phyloP scores from a whole-genome alignment of 169 alveolate species.

The Cryptosporidium baileyi region DNA sequence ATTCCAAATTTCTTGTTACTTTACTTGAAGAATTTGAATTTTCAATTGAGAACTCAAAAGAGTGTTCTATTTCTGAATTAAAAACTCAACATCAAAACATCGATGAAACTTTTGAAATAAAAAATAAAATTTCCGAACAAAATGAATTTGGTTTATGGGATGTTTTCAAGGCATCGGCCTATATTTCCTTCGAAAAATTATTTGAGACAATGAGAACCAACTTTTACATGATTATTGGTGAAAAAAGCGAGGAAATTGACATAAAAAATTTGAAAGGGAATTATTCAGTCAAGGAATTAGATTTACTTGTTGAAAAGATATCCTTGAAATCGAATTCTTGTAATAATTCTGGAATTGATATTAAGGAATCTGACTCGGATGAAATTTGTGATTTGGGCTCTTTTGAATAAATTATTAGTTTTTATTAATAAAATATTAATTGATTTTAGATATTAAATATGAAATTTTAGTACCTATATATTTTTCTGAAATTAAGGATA shows the following conservation, averaged over 20 bases:
- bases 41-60: no score
- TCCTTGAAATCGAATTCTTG: not conserved
- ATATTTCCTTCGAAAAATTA: constrained; percentile 11
- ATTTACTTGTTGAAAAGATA: constrained; percentile 37
- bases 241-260: not conserved
- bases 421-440: not conserved
- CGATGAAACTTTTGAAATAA: not conserved
- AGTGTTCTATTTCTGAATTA: not conserved
- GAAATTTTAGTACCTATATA: constrained; percentile 16
- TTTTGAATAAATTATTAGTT: not conserved
- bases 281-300: constrained; percentile 33
- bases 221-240: not conserved
- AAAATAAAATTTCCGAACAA: not conserved
- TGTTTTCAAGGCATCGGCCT: constrained; percentile 42
- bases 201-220: not conserved
- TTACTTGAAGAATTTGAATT: constrained; percentile 16
- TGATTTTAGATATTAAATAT: not conserved
- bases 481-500: constrained; percentile 26
- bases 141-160: constrained; percentile 48
- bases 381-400: constrained; percentile 48
- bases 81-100: not conserved
- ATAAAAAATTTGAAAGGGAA: constrained; percentile 3
- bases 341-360: not conserved
- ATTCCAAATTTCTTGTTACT: not conserved
- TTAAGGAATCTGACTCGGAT: not conserved